Evolutionary conservation across 768 basidiomycete genomes (phyloP), one percentile per base, ranked within the genome.

Genomic region (Pleurotus pulmonarius): DNA sequence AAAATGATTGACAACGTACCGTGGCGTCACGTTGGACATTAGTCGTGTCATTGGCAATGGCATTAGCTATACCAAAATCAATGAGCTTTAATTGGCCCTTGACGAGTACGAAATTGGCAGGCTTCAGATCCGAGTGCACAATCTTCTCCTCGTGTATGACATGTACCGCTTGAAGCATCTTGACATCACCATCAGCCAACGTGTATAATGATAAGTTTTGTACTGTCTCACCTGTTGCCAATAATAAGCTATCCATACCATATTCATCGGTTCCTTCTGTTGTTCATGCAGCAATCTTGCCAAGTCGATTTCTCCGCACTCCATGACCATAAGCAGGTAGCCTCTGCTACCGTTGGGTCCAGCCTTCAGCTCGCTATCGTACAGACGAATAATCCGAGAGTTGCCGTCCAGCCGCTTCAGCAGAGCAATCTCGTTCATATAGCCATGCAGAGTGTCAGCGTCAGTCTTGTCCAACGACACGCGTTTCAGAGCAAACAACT

Each of bases 91-190:
- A 77, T 61, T 93, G 89, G 4, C 96, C 96, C 57, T 88, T 87
- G 56, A 98, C 96, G 26, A 99, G 78, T 18, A 99, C 95, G 62
- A 99, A 99, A 70, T 99, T 99, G 3, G 97, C 96, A 5, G 96
- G 96, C 69, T 99, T 99, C 55, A 98, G 79, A 71, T 99, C 96
- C 16, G 95, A 96, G 71, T 99, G 96, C 2, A 99, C 96, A 59
- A 99, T 97, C 72, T 96, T 96, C 73, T 97, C 94, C 60, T 96
- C 92, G 65, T 99, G 96, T 53, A 98, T 96, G 55, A 98, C 88
- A 57, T 97, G 91, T n/a, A 99, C 96, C 0, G 95, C 95, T 77
- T 97, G 88, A 48, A 99, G 75, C 94, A 99, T 99, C 95, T 98
- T 34, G 65, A 16, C 51, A 34, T 57, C 44, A 34, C 26, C 22